A percentile compares a stretch with the other conserved stretches of the same genome.
phyloP scores from a whole-genome alignment of 441 rosid genomes.

The Euphorbia celastroides region DNA sequence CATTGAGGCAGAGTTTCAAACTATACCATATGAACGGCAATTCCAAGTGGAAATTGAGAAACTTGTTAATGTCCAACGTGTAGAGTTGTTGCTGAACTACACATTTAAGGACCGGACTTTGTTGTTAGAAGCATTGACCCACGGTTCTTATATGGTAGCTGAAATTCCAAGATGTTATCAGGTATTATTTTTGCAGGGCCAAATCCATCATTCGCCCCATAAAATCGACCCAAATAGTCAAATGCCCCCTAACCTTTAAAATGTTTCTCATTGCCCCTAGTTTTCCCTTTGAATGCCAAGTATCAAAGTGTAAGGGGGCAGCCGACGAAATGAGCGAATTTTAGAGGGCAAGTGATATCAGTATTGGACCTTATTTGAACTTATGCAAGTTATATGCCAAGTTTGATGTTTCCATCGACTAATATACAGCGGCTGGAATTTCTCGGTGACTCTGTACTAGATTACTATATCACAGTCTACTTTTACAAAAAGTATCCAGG shows the following conservation, averaged over 20 bases:
- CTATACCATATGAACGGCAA: constrained; percentile 30
- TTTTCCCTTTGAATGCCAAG: too few relatives aligned
- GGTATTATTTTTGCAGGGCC: constrained; percentile 35
- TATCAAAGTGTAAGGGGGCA: too few relatives aligned
- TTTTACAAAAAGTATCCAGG: constrained; percentile 48
- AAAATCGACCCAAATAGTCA: too few relatives aligned
- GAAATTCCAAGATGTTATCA: constrained; percentile 89
- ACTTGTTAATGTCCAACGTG: constrained; percentile 34
- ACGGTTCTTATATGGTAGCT: constrained; percentile 91
- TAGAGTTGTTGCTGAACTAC: constrained; percentile 57
- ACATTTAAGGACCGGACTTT: constrained; percentile 59
- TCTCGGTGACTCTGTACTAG: constrained; percentile 87
- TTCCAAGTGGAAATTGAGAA: constrained; percentile 30
- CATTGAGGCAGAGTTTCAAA: constrained; percentile 41
- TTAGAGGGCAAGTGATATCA: too few relatives aligned
- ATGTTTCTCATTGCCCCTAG: too few relatives aligned
- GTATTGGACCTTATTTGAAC: too few relatives aligned
- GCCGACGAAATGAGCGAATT: too few relatives aligned
- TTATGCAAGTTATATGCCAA: background rate
- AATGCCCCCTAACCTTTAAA: too few relatives aligned
- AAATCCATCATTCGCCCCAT: too few relatives aligned
- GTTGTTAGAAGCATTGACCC: constrained; percentile 87
- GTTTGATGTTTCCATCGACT: background rate
- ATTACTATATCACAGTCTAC: constrained; percentile 63
- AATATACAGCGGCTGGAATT: constrained; percentile 80